These are phyloP conservation scores for Tagetes patula DNA, from an alignment of 129 eudicot genomes.

Conservation along the genomic window DNA sequence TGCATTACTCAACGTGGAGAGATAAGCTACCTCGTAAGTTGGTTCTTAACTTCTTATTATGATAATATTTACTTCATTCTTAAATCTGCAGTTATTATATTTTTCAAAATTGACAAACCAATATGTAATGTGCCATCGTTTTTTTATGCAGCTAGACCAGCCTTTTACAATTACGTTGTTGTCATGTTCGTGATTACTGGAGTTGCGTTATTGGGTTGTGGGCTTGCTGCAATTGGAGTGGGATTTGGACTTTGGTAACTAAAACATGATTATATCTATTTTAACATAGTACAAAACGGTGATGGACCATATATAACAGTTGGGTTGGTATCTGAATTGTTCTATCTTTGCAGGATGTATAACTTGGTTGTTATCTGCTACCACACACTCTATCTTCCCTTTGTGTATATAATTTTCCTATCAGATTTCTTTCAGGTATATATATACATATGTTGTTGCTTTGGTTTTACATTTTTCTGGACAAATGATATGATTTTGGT, in stretches of 20 bases:
- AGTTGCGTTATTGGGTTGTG: slow-evolving; percentile 48
- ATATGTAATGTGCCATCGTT: slow-evolving; percentile 19
- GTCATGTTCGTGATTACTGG: slow-evolving; percentile 56
- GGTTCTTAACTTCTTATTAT: background rate
- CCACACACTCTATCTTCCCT: slow-evolving; percentile 74
- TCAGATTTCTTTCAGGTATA: slow-evolving; percentile 81
- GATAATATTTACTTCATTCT: background rate
- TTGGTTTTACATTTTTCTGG: slow-evolving; percentile 4
- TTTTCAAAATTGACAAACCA: background rate
- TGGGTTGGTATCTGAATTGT: slow-evolving; percentile 4
- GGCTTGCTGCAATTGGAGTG: slow-evolving; percentile 56
- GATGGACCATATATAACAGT: background rate
- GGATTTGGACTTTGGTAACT: slow-evolving; percentile 66
- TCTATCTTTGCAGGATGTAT: slow-evolving; percentile 58
- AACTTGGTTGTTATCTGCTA: slow-evolving; percentile 46
- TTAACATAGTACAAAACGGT: background rate
- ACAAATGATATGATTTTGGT: slow-evolving; percentile 13
- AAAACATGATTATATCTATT: background rate
- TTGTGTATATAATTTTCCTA: slow-evolving; percentile 64
- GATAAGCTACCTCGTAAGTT: slow-evolving; percentile 80
- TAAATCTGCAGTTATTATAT: background rate
- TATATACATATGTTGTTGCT: background rate
- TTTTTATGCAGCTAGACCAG: slow-evolving; percentile 64
- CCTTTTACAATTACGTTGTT: slow-evolving; percentile 72
- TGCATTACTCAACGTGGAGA: slow-evolving; percentile 81